These are phyloP conservation scores for Beauveria brongniartii DNA, from an alignment of 2,329 filamentous ascomycete species.

Conservation along the genomic window DNA sequence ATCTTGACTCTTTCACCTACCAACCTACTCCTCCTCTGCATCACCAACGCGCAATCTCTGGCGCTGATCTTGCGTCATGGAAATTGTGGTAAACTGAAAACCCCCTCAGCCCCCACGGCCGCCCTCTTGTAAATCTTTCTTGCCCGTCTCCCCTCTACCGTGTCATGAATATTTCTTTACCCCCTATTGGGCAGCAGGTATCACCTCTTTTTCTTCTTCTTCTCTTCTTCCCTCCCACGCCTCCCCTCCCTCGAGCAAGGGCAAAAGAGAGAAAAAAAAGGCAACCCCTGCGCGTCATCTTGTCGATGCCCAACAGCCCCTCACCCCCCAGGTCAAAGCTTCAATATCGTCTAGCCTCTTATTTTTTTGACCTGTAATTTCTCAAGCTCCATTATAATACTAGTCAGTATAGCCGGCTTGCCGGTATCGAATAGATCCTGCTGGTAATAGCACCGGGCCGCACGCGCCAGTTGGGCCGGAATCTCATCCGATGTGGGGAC, in stretches of 20 bases:
- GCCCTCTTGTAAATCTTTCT: background rate
- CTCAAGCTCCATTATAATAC: no score
- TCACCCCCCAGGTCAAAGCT: background rate
- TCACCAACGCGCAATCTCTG: background rate
- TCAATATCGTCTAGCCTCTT: background rate
- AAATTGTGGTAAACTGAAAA: background rate
- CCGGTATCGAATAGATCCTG: background rate
- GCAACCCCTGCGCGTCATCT: background rate
- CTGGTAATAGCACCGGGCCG: background rate
- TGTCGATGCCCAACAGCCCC: constrained; percentile 4
- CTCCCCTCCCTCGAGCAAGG: background rate
- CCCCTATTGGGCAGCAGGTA: background rate
- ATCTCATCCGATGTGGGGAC: background rate
- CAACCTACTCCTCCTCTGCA: background rate
- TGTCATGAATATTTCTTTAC: background rate
- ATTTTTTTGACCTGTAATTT: background rate
- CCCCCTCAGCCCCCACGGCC: background rate
- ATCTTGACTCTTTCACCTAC: background rate
- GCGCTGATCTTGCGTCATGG: constrained; percentile 2
- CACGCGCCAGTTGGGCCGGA: background rate
- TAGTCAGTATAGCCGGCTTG: background rate
- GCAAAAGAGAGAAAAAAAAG: background rate
- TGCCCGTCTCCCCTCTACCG: background rate
- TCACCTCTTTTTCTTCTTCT: background rate
- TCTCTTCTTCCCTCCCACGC: background rate